Evolutionary conservation across 108 stramenopile genomes (phyloP), one percentile per base, ranked within the genome.

Genomic region (Nitzschia inconspicua): DNA sequence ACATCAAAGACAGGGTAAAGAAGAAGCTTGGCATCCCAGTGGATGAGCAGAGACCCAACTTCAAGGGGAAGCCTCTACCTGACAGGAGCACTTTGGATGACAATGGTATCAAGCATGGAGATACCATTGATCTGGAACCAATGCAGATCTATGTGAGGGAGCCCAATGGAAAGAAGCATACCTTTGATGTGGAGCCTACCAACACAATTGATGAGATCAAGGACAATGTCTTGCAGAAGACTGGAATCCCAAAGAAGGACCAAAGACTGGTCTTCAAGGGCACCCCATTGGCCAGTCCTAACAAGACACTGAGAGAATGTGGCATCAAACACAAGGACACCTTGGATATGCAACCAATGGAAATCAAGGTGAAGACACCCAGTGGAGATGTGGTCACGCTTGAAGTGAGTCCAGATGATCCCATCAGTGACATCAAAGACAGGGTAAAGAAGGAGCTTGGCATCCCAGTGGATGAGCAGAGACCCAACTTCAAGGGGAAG

Each of bases 401-500:
- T 19, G 19, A 18, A 8, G 74, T 70, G 2, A 47, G 7, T 14
- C 65, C 70, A 1, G 5, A 27, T 3, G 64, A 66, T n/a, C 66
- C 69, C 6, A 39, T 71, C 32, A 59, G 43, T 23, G 31, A 9
- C 41, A 26, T 76, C 52, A 70, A 71, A 26, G n/a, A 31, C 19
- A 29, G 36, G 14, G 20, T 76, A 1, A 16, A 25, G 11, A 55
- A 61, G 20, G 19, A 42, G 11, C 22, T 39, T 14, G 35, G 29
- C 14, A 60, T 76, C 32, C 65, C 58, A 8, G 23, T 9, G 18
- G 30, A 73, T 11, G 27, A 83, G 28, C 87, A 83, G 47, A 74
- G 79, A 29, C 50, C 80, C 32, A 79, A 72, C 47, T 84, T 83
- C 59, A 69, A 85, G 10, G 78, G 80, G 37, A 82, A 78, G 68